These are phyloP conservation scores for Verticillium albo-atrum DNA, from an alignment of 2,329 filamentous ascomycete genomes.

Conservation along the genomic window DNA sequence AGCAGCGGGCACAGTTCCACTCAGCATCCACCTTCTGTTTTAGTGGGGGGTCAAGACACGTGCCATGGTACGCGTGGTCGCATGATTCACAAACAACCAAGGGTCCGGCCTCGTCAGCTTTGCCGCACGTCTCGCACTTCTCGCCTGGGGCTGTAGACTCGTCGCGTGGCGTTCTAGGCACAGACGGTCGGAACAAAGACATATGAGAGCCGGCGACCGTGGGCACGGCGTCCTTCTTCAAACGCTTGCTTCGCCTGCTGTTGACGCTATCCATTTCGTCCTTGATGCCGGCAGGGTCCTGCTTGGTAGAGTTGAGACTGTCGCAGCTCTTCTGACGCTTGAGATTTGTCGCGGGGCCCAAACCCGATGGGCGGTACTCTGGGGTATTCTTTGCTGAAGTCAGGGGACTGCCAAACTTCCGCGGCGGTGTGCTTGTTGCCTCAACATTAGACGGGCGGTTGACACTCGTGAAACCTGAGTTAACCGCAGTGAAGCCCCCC, in stretches of 20 bases:
- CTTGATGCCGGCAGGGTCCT: slow-evolving; percentile 42
- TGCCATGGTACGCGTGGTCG: slow-evolving; percentile 80
- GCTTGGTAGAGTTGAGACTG: slow-evolving; percentile 42
- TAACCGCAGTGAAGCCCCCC: slow-evolving; percentile 70
- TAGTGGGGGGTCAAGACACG: slow-evolving; percentile 83
- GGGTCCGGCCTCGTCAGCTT: slow-evolving; percentile 64
- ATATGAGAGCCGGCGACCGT: slow-evolving; percentile 96
- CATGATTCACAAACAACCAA: slow-evolving; percentile 87
- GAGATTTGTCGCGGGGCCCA: slow-evolving; percentile 54
- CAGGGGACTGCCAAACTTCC: slow-evolving; percentile 58
- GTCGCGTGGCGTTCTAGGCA: slow-evolving; percentile 59
- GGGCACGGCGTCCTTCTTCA: slow-evolving; percentile 78
- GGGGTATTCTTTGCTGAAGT: slow-evolving; percentile 61
- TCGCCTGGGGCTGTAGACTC: slow-evolving; percentile 42
- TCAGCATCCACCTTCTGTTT: slow-evolving; percentile 75
- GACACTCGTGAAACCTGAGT: slow-evolving; percentile 63
- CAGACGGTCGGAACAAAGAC: slow-evolving; percentile 83
- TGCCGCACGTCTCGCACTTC: slow-evolving; percentile 85
- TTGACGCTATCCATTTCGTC: slow-evolving; percentile 57
- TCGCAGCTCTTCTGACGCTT: slow-evolving; percentile 73
- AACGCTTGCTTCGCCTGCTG: slow-evolving; percentile 82
- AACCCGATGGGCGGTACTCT: slow-evolving; percentile 53
- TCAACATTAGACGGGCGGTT: slow-evolving; percentile 46
- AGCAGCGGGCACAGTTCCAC: slow-evolving; percentile 93
- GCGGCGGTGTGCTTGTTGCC: slow-evolving; percentile 55